phyloP scores from a whole-genome alignment of 2,329 filamentous ascomycete species.

The Paecilomyces fulvus region DNA sequence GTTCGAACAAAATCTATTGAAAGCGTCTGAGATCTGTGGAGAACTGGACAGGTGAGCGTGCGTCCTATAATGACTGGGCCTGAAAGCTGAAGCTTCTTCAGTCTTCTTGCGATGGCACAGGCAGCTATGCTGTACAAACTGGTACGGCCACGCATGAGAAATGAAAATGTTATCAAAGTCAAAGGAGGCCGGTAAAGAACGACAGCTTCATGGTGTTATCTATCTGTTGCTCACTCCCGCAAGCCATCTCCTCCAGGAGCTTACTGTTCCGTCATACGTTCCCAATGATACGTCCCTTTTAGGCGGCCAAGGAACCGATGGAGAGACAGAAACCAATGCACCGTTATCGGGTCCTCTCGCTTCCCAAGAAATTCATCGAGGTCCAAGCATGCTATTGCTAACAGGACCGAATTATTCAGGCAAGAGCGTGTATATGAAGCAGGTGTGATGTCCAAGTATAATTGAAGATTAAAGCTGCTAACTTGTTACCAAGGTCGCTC shows the following conservation, averaged over 20 bases:
- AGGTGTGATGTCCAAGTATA: constrained; percentile 33
- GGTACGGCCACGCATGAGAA: constrained; percentile 59
- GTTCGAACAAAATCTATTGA: constrained; percentile 56
- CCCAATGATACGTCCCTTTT: constrained; percentile 68
- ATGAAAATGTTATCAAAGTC: constrained; percentile 63
- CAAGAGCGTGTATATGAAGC: constrained; percentile 93
- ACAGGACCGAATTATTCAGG: constrained; percentile 96
- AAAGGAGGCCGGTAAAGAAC: constrained; percentile 57
- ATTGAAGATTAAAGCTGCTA: neutral
- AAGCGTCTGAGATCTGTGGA: constrained; percentile 71
- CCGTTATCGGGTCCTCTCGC: neutral
- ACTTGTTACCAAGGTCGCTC: constrained; percentile 46
- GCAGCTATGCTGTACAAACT: constrained; percentile 70
- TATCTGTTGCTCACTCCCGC: constrained; percentile 6
- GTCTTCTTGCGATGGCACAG: constrained; percentile 68
- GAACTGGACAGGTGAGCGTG: constrained; percentile 62
- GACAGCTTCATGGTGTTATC: neutral
- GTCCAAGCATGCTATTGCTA: constrained; percentile 65
- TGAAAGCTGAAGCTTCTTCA: constrained; percentile 25
- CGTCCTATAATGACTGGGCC: neutral
- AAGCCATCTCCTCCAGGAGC: constrained; percentile 75
- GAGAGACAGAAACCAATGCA: neutral
- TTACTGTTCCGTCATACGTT: constrained; percentile 71
- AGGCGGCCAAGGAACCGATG: constrained; percentile 41
- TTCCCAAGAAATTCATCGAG: constrained; percentile 8